phyloP scores from a whole-genome alignment of 164 flowering plant genomes.

The Platanus orientalis region DNA sequence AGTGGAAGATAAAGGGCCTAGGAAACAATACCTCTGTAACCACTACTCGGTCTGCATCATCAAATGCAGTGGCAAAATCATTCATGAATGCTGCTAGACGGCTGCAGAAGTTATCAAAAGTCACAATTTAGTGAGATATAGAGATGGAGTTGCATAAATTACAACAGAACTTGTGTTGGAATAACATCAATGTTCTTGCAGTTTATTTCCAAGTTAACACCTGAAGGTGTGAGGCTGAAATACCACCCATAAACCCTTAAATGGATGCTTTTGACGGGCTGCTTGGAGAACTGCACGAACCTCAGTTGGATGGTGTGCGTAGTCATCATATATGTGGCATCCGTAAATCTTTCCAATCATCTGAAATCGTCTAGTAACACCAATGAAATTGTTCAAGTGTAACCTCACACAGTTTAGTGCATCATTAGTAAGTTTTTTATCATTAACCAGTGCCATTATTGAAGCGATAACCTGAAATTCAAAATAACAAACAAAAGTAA shows the following conservation, averaged over 20 bases:
- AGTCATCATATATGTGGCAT: slow-evolving; percentile 45
- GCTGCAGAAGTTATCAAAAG: slow-evolving; percentile 19
- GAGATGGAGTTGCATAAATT: too few relatives aligned
- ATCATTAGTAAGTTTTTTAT: slow-evolving; percentile 14
- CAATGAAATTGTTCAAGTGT: slow-evolving; percentile 31
- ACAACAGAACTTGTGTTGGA: too few relatives aligned
- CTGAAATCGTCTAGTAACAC: slow-evolving; percentile 46
- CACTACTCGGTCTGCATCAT: slow-evolving; percentile 38
- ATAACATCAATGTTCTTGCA: too few relatives aligned
- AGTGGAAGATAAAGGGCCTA: background rate
- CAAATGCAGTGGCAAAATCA: slow-evolving; percentile 38
- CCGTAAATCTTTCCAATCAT: slow-evolving; percentile 27
- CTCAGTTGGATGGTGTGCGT: slow-evolving; percentile 55
- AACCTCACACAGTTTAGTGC: slow-evolving; percentile 16
- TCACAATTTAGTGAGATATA: background rate
- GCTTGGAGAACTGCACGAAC: slow-evolving; percentile 42
- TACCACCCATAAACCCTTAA: slow-evolving; percentile 26
- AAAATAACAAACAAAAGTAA: background rate
- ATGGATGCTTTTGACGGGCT: slow-evolving; percentile 36
- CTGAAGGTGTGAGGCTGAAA: slow-evolving; percentile 54
- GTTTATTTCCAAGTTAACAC: slow-evolving; percentile 17
- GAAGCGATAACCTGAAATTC: slow-evolving; percentile 37
- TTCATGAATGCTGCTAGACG: slow-evolving; percentile 41
- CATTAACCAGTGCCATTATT: slow-evolving; percentile 19
- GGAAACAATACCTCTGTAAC: slow-evolving; percentile 28